Evolutionary conservation across 1,284 basidiomycete genomes (phyloP).

Genomic region (Polyporus tsugae): DNA sequence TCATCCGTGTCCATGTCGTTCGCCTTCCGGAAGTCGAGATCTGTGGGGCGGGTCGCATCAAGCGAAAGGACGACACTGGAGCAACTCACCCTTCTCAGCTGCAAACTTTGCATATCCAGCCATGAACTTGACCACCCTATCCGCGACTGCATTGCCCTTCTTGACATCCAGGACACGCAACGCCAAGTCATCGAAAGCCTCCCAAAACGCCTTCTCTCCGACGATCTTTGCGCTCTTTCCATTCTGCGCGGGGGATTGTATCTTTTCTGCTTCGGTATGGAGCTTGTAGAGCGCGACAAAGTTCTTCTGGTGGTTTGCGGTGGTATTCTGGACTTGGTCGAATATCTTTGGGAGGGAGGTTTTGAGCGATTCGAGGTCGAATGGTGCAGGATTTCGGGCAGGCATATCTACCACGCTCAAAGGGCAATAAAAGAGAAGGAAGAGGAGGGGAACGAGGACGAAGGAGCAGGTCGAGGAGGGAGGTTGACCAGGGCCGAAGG

Average conservation of each 20-base stretch:
- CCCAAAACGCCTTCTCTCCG: slow-evolving; percentile 87
- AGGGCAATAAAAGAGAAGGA: neutral
- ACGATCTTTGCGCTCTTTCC: slow-evolving; percentile 65
- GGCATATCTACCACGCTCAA: slow-evolving; percentile 39
- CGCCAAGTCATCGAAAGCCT: slow-evolving; percentile 76
- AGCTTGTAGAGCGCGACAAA: slow-evolving; percentile 87
- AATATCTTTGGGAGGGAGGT: slow-evolving; percentile 65
- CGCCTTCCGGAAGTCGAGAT: slow-evolving; percentile 45
- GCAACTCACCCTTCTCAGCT: slow-evolving; percentile 75
- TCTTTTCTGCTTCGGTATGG: slow-evolving; percentile 69
- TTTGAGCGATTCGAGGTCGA: slow-evolving; percentile 46
- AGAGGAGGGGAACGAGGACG: too few species aligned
- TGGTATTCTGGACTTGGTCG: slow-evolving; percentile 84
- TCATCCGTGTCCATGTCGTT: slow-evolving; percentile 66
- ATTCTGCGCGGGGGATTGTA: slow-evolving; percentile 62
- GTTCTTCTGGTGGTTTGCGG: slow-evolving; percentile 94
- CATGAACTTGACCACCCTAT: slow-evolving; percentile 87
- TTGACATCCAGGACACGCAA: slow-evolving; percentile 81
- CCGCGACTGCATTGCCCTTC: slow-evolving; percentile 84
- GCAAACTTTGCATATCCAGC: slow-evolving; percentile 85
- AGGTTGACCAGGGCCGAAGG: neutral
- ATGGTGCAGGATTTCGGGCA: slow-evolving; percentile 37
- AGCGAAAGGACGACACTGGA: neutral
- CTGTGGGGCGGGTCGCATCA: slow-evolving; percentile 28
- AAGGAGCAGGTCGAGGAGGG: neutral